Conservation (phyloP, 129 eudicot genomes). For the Lonicera japonica region DNA sequence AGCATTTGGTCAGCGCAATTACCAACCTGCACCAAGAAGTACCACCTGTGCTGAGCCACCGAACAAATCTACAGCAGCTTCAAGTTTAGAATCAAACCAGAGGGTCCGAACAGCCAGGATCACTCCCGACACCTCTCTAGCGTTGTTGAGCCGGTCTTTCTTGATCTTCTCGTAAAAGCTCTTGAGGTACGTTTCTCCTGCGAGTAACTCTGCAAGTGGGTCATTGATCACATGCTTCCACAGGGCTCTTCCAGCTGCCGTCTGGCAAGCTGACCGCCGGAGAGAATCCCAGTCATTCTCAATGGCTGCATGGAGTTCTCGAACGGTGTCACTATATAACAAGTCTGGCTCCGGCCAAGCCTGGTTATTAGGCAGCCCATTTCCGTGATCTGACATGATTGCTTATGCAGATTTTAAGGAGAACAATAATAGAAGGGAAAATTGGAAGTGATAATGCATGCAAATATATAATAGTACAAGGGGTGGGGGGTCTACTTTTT, state of each 20-base stretch:
- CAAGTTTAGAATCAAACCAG: slow-evolving; percentile 82
- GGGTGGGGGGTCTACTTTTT: too few species aligned
- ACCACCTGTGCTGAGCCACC: slow-evolving; percentile 84
- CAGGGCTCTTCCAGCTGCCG: slow-evolving; percentile 91
- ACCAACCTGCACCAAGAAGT: slow-evolving; percentile 98
- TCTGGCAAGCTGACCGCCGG: slow-evolving; percentile 80
- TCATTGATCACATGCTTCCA: slow-evolving; percentile 91
- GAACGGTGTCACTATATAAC: slow-evolving; percentile 35
- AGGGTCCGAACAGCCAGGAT: slow-evolving; percentile 90
- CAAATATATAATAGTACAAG: slow-evolving; percentile 9
- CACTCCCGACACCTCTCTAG: slow-evolving; percentile 84
- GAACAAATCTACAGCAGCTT: slow-evolving; percentile 66
- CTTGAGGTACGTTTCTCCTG: slow-evolving; percentile 74
- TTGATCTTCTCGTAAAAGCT: slow-evolving; percentile 82
- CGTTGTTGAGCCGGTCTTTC: slow-evolving; percentile 71
- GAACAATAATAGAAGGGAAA: slow-evolving; percentile 30
- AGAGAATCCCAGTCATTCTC: slow-evolving; percentile 77
- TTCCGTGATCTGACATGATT: slow-evolving; percentile 45
- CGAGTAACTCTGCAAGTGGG: slow-evolving; percentile 83
- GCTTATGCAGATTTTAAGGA: neutral
- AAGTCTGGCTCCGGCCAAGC: slow-evolving; percentile 67
- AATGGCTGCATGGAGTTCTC: slow-evolving; percentile 64
- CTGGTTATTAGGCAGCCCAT: slow-evolving; percentile 42
- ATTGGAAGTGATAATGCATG: slow-evolving; percentile 25
- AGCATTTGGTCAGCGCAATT: neutral